Evolutionary conservation across 768 basidiomycete species (phyloP).

Genomic region (Lentinula edodes): DNA sequence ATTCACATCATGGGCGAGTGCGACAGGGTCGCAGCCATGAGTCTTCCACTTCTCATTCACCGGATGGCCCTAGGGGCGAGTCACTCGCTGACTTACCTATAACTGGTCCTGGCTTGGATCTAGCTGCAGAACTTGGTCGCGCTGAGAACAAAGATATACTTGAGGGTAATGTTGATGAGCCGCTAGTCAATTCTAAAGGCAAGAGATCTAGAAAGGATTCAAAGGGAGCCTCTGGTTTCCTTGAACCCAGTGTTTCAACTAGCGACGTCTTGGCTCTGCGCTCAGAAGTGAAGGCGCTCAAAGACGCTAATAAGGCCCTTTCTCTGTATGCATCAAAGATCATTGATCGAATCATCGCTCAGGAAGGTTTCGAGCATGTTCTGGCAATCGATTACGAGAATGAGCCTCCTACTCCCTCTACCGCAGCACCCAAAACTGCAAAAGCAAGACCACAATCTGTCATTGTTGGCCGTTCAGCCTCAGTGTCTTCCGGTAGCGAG

Average conservation of each 20-base stretch:
- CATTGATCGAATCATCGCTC: conserved; percentile 92
- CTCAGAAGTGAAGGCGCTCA: conserved; percentile 85
- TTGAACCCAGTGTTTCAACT: conserved; percentile 36
- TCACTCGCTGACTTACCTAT: conserved; percentile 83
- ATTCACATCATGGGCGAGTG: conserved; percentile 35
- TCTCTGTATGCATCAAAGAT: conserved; percentile 97
- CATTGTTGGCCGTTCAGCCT: conserved; percentile 39
- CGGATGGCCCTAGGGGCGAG: conserved; percentile 55
- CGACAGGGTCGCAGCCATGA: conserved; percentile 48
- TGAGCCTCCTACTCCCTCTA: conserved; percentile 40
- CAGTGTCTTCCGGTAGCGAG: conserved; percentile 24
- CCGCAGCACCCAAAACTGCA: conserved; percentile 22
- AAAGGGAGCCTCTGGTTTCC: conserved; percentile 32
- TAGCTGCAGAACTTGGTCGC: conserved; percentile 87
- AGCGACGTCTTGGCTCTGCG: conserved; percentile 73
- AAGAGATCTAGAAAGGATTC: conserved; percentile 45
- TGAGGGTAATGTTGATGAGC: conserved; percentile 47
- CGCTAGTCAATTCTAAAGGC: conserved; percentile 36
- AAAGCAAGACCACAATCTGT: conserved; percentile 63
- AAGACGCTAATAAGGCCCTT: conserved; percentile 93
- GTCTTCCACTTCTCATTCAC: conserved; percentile 44
- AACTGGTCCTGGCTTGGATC: conserved; percentile 83
- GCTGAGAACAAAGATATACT: conserved; percentile 86
- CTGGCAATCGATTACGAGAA: conserved; percentile 88
- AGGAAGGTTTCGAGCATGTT: conserved; percentile 96